Base-by-base conservation (phyloP, 139 green algal genomes). In the Desmodesmus armatus region DNA sequence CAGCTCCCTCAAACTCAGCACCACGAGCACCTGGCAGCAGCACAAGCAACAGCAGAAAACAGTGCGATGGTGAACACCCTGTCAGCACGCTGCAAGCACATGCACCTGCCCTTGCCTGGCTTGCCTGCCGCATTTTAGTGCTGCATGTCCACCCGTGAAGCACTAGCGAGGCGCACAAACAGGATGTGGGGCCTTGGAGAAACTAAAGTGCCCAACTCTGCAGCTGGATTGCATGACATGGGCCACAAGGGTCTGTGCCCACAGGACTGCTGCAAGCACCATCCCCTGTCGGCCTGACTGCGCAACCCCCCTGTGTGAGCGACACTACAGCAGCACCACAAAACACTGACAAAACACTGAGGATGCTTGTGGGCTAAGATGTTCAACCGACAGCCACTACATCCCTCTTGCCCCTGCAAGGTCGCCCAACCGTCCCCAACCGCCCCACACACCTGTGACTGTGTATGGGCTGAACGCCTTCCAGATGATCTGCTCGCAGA, bases 401-500 rank as follows among this genome's bases (percentile, higher is more conserved):
- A 83, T 94, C n/a, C n/a, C n/a, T n/a, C n/a, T n/a, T n/a, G n/a
- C n/a, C n/a, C n/a, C n/a, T n/a, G n/a, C n/a, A n/a, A n/a, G n/a
- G n/a, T n/a, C n/a, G 88, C 4, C 72, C 77, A 29, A 90, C 85
- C 25, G 81, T 44, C 25, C 86, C 87, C n/a, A 31, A 11, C 92
- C 81, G 49, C 94, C 95, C 7, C 92, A 86, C 4, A 92, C 91
- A 44, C 71, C 87, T 80, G 95, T 95, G 65, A 98, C 90, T 47
- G 95, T 98, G 87, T 95, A 96, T 70, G 92, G 90, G 80, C 81
- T 94, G 94, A 99, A 99, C 11, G 98, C 96, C 93, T 99, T 99
- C 98, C 98, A 99, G 92, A 99, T 97, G 90, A 99, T 99, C 82
- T 83, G 96, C 89, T 99, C 98, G 91, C 98, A 99, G 87, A 99